Conservation (phyloP, 768 basidiomycete genomes). For the Royoungia palumana region DNA sequence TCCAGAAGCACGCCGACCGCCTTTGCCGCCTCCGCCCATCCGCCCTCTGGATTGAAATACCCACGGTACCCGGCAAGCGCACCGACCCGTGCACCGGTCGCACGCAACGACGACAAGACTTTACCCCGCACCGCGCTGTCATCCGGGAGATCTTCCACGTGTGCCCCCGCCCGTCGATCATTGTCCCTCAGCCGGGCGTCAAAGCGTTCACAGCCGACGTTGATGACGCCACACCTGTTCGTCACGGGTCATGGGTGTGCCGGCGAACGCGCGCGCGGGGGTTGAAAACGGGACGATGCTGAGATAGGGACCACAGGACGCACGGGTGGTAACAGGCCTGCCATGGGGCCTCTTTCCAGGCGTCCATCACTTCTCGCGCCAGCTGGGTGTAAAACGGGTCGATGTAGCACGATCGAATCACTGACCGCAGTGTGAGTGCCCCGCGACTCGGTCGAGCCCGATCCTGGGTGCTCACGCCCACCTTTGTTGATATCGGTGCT, state of each 20-base stretch:
- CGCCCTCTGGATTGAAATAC: conserved; percentile 73
- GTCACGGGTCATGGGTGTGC: neutral
- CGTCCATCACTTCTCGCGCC: conserved; percentile 69
- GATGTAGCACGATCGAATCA: conserved; percentile 71
- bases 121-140: conserved; percentile 13
- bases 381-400: conserved; percentile 68
- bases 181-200: conserved; percentile 56
- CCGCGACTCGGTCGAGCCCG: neutral
- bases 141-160: conserved; percentile 34
- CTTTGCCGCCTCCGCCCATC: conserved; percentile 80
- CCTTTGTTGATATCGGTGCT: conserved; percentile 51
- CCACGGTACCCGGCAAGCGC: conserved; percentile 36
- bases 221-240: conserved; percentile 27
- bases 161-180: conserved; percentile 56
- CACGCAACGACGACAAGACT: conserved; percentile 13
- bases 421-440: conserved; percentile 33
- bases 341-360: conserved; percentile 75
- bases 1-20: conserved; percentile 55
- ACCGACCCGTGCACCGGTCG: conserved; percentile 7
- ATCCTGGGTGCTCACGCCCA: neutral
- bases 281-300: no score
- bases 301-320: neutral
- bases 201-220: conserved; percentile 36
- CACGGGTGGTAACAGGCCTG: conserved; percentile 82
- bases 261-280: neutral